Evolutionary conservation across 192 early-diverging fungal species (phyloP), one percentile per base, ranked within the genome.

Genomic region (Pilaira anomala): DNA sequence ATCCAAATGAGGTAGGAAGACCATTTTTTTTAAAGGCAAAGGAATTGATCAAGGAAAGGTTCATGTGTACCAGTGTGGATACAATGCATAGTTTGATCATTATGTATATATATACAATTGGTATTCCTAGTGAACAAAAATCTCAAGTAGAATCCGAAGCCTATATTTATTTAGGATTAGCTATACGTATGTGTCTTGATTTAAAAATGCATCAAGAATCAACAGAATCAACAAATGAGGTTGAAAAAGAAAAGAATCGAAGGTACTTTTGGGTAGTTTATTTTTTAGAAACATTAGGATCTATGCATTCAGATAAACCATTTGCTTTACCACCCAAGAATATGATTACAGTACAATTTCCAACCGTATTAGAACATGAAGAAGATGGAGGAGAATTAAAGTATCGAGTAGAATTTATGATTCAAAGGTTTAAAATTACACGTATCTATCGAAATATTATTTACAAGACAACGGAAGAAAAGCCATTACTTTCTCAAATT

Each of bases 81-180:
- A 75, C 68, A 12, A 60, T 70, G 44, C 68, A 70, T 29, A 68
- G 62, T 2, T 41, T 75, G 3, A 26, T 75, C 21, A 40, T 75
- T 1, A 66, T 75, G 68, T 75, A 75, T 2, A 69, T 71, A 9
- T 75, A 75, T 39, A 60, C 57, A 2, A 67, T 75, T 58, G 73
- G 73, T 0, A 69, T 66, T 7, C 64, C 67, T 3, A 67, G 72
- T n/a, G 21, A 59, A 1, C 24, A 28, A 5, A 58, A 65, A n/a
- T 36, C 58, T 1, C n/a, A 72, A 36, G 62, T 61, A 0, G 55
- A 57, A 46, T 67, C 65, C 8, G 71, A 66, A 36, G 65, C 71
- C 0, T 73, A 73, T 13, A 59, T 67, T 19, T 68, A 52, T n/a
- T 45, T 73, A 22, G 71, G 71, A 1, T 25, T 68, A 9, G 71